These are phyloP conservation scores for Monosporozyma solicola DNA, from an alignment of 805 yeast species.

Conservation along the genomic window DNA sequence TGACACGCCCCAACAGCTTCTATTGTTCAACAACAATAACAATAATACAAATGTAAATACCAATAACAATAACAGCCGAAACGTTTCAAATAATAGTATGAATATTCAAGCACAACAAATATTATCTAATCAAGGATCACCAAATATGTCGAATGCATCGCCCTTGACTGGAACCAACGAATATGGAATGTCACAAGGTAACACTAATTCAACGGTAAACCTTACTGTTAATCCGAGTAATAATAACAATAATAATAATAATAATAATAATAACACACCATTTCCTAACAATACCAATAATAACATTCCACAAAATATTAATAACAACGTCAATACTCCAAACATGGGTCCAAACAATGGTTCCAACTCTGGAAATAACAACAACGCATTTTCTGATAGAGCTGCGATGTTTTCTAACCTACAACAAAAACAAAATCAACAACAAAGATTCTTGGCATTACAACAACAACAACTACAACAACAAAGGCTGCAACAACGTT, in stretches of 20 bases:
- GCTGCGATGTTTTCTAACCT: slow-evolving; percentile 35
- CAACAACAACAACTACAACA: slow-evolving; percentile 27
- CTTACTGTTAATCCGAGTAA: background rate
- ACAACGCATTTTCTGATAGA: slow-evolving; percentile 28
- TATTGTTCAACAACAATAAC: slow-evolving; percentile 8
- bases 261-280: background rate
- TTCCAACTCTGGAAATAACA: slow-evolving; percentile 7
- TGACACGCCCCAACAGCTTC: slow-evolving; percentile 22
- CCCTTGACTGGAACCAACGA: slow-evolving; percentile 1
- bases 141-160: slow-evolving; percentile 3
- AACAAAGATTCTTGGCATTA: slow-evolving; percentile 15
- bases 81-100: background rate
- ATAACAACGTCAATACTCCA: background rate
- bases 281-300: slow-evolving; percentile 4
- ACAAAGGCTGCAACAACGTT: slow-evolving; percentile 32
- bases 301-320: slow-evolving; percentile 1
- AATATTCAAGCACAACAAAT: slow-evolving; percentile 3
- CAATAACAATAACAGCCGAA: slow-evolving; percentile 1
- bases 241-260: background rate
- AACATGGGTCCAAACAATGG: background rate
- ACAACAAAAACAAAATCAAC: slow-evolving; percentile 13
- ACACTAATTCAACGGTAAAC: slow-evolving; percentile 5
- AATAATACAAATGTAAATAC: slow-evolving; percentile 2
- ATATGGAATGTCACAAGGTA: background rate
- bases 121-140: slow-evolving; percentile 4